These are phyloP conservation scores for Gonapodya prolifera DNA, from an alignment of 192 early-diverging fungal species.

Conservation along the genomic window DNA sequence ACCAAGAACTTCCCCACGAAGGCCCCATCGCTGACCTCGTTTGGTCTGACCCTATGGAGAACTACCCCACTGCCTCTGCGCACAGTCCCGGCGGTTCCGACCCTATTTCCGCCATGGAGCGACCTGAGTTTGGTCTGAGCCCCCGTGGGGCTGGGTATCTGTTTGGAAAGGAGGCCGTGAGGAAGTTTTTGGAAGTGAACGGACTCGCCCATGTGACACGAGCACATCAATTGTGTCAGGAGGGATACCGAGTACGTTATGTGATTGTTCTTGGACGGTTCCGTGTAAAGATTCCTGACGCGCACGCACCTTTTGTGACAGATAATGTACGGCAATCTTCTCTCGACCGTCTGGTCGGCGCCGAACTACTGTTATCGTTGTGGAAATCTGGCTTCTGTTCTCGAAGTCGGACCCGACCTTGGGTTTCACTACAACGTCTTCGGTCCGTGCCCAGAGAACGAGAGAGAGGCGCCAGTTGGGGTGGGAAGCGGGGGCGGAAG, in stretches of 20 bases:
- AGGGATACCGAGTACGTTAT: conserved; percentile 54
- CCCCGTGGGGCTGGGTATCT: conserved; percentile 76
- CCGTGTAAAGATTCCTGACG: conserved; percentile 2
- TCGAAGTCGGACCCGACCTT: conserved; percentile 61
- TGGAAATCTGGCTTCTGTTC: conserved; percentile 70
- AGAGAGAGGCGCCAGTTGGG: conserved; percentile 27
- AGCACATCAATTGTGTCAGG: conserved; percentile 81
- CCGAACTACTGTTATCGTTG: conserved; percentile 78
- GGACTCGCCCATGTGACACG: conserved; percentile 65
- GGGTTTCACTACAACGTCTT: conserved; percentile 81
- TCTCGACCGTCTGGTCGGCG: conserved; percentile 81
- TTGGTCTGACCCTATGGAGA: conserved; percentile 61
- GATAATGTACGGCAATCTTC: conserved; percentile 71
- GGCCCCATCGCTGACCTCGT: conserved; percentile 92
- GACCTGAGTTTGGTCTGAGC: conserved; percentile 67
- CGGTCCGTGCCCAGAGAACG: conserved; percentile 71
- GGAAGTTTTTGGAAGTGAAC: conserved; percentile 67
- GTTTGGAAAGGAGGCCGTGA: conserved; percentile 67
- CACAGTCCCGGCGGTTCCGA: conserved; percentile 16
- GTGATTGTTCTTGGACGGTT: conserved; percentile 4
- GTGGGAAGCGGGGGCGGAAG: too few species aligned
- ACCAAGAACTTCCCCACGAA: conserved; percentile 83
- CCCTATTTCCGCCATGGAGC: conserved; percentile 27
- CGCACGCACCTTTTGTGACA: conserved; percentile 17
- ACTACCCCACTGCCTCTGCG: not conserved